These are phyloP conservation scores for Lepidium africanum DNA, from an alignment of 345 rosid species.

Conservation along the genomic window DNA sequence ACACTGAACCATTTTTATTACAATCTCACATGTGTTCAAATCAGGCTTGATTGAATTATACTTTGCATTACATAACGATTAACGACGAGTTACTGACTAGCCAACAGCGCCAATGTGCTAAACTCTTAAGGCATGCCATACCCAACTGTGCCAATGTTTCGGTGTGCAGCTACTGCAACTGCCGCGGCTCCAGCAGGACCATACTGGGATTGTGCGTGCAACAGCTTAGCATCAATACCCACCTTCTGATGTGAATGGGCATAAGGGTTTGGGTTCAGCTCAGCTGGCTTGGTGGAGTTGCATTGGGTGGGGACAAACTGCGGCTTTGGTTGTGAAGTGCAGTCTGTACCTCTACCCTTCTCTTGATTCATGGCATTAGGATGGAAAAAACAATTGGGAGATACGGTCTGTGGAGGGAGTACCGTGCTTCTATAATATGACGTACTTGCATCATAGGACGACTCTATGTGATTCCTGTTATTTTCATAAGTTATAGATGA, in stretches of 20 bases:
- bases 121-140: constrained; percentile 39
- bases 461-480: constrained; percentile 42
- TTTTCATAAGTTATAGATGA: constrained; percentile 51
- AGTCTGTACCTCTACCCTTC: constrained; percentile 27
- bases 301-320: constrained; percentile 29
- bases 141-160: constrained; percentile 48
- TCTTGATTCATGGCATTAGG: constrained; percentile 35
- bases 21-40: constrained; percentile 27
- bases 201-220: constrained; percentile 84
- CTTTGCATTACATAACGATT: constrained; percentile 23
- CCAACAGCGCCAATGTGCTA: constrained; percentile 9
- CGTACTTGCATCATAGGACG: constrained; percentile 36
- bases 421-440: constrained; percentile 38
- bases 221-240: constrained; percentile 71
- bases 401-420: constrained; percentile 42
- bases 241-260: constrained; percentile 45
- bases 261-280: constrained; percentile 57
- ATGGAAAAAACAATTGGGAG: constrained; percentile 47
- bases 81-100: constrained; percentile 8
- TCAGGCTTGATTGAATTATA: constrained; percentile 24
- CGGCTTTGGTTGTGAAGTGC: constrained; percentile 32
- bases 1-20: constrained; percentile 13
- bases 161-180: constrained; percentile 72
- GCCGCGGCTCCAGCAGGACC: constrained; percentile 75
- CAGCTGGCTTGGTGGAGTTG: constrained; percentile 27